A percentile compares a stretch with the other conserved stretches of the same genome.
Evolutionary conservation across 768 basidiomycete species (phyloP).

Genomic region (Tephrocybe rancida): DNA sequence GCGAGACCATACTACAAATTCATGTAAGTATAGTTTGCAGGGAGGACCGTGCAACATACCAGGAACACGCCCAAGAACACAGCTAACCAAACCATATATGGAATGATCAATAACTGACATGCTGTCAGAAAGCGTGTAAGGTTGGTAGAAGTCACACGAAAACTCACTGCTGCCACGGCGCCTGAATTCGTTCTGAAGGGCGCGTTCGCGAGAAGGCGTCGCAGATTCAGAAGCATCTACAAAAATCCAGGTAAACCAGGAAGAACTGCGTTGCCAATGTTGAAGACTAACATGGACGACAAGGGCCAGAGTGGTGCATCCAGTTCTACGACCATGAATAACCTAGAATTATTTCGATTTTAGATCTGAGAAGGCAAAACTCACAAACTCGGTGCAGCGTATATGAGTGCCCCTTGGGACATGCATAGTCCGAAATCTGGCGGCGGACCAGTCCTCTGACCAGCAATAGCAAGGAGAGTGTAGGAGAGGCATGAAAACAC

Average conservation of each 20-base stretch:
- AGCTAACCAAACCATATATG: slow-evolving; percentile 28
- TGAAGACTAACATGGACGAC: slow-evolving; percentile 25
- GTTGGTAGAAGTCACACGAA: background rate
- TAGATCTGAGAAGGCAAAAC: slow-evolving; percentile 1
- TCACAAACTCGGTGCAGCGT: slow-evolving; percentile 33
- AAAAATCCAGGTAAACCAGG: background rate
- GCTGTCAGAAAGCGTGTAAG: background rate
- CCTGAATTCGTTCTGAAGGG: slow-evolving; percentile 17
- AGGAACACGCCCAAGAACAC: slow-evolving; percentile 24
- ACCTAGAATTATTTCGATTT: background rate
- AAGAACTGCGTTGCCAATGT: background rate
- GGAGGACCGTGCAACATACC: slow-evolving; percentile 15
- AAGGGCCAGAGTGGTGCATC: slow-evolving; percentile 29
- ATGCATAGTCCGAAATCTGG: slow-evolving; percentile 26
- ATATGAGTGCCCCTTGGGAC: slow-evolving; percentile 30
- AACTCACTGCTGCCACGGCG: slow-evolving; percentile 23
- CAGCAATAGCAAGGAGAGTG: slow-evolving; percentile 30
- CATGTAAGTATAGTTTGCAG: background rate
- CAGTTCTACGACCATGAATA: slow-evolving; percentile 26
- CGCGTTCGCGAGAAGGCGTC: slow-evolving; percentile 18
- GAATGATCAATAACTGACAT: slow-evolving; percentile 25
- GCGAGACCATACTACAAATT: slow-evolving; percentile 23
- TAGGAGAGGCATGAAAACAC: slow-evolving; percentile 31
- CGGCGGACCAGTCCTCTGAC: slow-evolving; percentile 27
- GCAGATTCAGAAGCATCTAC: slow-evolving; percentile 31